A percentile compares a stretch with the other conserved stretches of the same genome.
Conservation (phyloP, 176 grass and related monocot species). For the Alloteropsis semialata region DNA sequence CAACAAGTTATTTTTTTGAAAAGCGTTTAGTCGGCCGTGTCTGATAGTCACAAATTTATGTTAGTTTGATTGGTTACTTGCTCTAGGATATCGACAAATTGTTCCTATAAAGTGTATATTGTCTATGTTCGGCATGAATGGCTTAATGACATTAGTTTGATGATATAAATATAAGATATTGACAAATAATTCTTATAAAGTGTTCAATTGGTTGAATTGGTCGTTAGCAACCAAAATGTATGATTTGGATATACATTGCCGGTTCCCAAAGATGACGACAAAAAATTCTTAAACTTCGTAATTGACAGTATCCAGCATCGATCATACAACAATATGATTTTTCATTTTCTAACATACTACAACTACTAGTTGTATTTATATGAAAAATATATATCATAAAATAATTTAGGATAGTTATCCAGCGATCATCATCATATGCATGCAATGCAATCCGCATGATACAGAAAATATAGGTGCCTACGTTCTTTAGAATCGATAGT, state of each 20-base stretch:
- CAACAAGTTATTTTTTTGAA: neutral
- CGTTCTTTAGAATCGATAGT: neutral
- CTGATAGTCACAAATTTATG: neutral
- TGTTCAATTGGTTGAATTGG: no score
- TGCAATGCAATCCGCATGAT: no score
- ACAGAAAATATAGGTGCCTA: no score
- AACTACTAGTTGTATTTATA: no score
- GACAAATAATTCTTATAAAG: no score
- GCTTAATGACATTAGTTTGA: no score
- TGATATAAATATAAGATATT: neutral
- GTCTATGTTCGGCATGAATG: no score
- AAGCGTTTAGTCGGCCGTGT: neutral
- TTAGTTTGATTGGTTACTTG: neutral
- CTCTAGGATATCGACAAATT: neutral
- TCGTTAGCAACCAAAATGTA: neutral
- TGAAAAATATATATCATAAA: neutral
- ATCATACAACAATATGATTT: no score
- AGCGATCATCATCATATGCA: neutral
- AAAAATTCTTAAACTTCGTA: neutral
- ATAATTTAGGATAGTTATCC: neutral
- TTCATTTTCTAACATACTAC: no score
- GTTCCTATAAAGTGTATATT: neutral
- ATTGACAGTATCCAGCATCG: fast-evolving
- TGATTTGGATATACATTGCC: neutral
- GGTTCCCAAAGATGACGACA: neutral